Evolutionary conservation across 2,329 filamentous ascomycete species (phyloP).

Genomic region (Ophiosphaerella herpotricha): DNA sequence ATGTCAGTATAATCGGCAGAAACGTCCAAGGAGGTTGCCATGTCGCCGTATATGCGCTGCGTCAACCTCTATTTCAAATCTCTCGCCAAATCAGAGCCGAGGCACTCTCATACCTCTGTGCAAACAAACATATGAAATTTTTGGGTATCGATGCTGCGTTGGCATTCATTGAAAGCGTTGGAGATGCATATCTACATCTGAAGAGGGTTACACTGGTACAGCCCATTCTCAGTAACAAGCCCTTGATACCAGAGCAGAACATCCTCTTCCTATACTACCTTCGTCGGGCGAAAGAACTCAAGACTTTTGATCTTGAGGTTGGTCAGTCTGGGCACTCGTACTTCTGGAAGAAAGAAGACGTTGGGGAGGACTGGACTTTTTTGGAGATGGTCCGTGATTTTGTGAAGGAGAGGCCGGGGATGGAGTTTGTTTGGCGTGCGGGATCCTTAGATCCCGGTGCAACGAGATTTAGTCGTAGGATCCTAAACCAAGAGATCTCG

Average conservation of each 20-base stretch:
- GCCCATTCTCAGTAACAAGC: neutral
- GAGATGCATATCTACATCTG: slow-evolving; percentile 1
- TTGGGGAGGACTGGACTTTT: slow-evolving; percentile 3
- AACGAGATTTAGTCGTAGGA: too few species aligned
- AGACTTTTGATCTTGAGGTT: neutral
- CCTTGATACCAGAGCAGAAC: neutral
- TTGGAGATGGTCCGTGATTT: slow-evolving; percentile 4
- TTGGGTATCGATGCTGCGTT: slow-evolving; percentile 6
- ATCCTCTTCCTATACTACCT: neutral
- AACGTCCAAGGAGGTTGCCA: slow-evolving; percentile 6
- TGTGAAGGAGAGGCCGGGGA: neutral
- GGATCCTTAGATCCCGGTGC: neutral
- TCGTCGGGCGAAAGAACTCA: neutral
- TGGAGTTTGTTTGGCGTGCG: neutral
- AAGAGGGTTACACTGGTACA: slow-evolving; percentile 1
- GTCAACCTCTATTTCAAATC: slow-evolving; percentile 22
- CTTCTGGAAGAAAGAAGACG: neutral
- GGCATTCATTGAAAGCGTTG: slow-evolving; percentile 12
- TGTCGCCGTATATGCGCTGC: slow-evolving; percentile 12
- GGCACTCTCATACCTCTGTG: slow-evolving; percentile 22
- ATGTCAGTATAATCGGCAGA: slow-evolving; percentile 2
- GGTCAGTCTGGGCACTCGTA: neutral
- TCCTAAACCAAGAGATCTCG: neutral
- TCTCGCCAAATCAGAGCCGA: slow-evolving; percentile 26
- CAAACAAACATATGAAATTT: slow-evolving; percentile 16